Conservation (phyloP, 2,329 filamentous ascomycete genomes). For the Paradendryphiella salina region DNA sequence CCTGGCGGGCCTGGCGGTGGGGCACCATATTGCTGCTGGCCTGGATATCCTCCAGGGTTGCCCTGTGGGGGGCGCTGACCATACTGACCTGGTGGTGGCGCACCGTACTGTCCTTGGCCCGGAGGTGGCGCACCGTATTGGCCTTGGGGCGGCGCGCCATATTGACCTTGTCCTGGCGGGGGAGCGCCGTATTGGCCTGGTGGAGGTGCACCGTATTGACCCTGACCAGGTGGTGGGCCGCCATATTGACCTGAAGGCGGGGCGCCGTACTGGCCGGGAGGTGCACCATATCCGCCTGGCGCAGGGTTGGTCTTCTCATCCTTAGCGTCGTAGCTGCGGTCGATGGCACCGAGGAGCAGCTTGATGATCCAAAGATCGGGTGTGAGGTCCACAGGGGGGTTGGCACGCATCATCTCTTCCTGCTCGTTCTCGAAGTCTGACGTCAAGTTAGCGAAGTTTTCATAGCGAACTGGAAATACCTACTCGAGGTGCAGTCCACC, state of each 20-base stretch:
- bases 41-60: conserved; percentile 27
- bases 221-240: conserved; percentile 19
- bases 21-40: conserved; percentile 29
- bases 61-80: conserved; percentile 28
- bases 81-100: conserved; percentile 19
- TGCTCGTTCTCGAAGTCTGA: conserved; percentile 69
- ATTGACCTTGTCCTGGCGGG: conserved; percentile 20
- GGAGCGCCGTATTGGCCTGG: conserved; percentile 21
- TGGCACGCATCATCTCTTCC: conserved; percentile 65
- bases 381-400: conserved; percentile 65
- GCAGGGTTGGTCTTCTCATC: conserved; percentile 60
- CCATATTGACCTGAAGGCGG: conserved; percentile 27
- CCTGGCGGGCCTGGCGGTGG: conserved; percentile 28
- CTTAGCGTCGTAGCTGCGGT: conserved; percentile 66
- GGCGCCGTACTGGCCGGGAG: conserved; percentile 39
- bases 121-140: conserved; percentile 27
- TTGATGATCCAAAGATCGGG: conserved; percentile 70
- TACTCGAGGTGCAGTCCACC: conserved; percentile 71
- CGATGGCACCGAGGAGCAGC: conserved; percentile 68
- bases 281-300: conserved; percentile 36
- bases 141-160: conserved; percentile 20
- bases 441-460: conserved; percentile 4
- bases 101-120: conserved; percentile 18
- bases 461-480: conserved; percentile 26
- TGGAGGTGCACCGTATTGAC: conserved; percentile 26